phyloP scores from a whole-genome alignment of 345 rosid species.

The Populus simonii region DNA sequence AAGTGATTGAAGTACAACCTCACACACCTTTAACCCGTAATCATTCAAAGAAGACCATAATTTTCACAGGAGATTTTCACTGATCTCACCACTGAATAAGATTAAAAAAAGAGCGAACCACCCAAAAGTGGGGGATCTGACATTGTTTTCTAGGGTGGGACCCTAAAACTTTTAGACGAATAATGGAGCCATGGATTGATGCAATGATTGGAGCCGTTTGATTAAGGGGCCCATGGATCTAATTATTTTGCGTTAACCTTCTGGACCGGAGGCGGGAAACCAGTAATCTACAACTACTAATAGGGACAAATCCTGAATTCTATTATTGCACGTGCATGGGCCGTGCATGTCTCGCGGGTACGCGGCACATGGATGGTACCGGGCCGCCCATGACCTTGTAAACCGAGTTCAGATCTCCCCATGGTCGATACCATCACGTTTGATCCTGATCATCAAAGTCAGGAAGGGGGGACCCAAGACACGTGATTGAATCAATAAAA shows the following conservation, averaged over 20 bases:
- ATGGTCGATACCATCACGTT: not conserved
- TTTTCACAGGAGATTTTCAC: too few relatives aligned
- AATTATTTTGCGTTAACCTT: not conserved
- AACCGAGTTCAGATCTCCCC: not conserved
- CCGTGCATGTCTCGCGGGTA: slow-evolving; percentile 13
- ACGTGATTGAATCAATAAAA: too few relatives aligned
- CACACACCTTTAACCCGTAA: too few relatives aligned
- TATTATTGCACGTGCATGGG: slow-evolving; percentile 19
- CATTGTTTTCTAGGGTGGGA: slow-evolving; percentile 3
- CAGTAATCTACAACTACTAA: too few relatives aligned
- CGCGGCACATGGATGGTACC: not conserved
- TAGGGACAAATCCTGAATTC: not conserved
- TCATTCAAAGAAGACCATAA: too few relatives aligned
- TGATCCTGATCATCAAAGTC: slow-evolving; percentile 6
- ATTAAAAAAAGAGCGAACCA: too few relatives aligned
- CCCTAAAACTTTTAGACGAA: slow-evolving; percentile 14
- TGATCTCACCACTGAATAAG: too few relatives aligned
- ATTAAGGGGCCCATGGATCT: slow-evolving; percentile 12
- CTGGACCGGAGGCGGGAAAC: too few relatives aligned
- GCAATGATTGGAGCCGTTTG: slow-evolving; percentile 33
- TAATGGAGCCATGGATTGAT: slow-evolving; percentile 6
- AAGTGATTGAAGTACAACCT: too few relatives aligned
- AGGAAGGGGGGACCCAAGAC: too few relatives aligned
- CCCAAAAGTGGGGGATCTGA: not conserved
- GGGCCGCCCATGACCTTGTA: not conserved